A percentile compares a stretch with the other conserved stretches of the same genome.
Conservation (phyloP, 2,329 filamentous ascomycete species). For the Leptographium lundbergii region DNA sequence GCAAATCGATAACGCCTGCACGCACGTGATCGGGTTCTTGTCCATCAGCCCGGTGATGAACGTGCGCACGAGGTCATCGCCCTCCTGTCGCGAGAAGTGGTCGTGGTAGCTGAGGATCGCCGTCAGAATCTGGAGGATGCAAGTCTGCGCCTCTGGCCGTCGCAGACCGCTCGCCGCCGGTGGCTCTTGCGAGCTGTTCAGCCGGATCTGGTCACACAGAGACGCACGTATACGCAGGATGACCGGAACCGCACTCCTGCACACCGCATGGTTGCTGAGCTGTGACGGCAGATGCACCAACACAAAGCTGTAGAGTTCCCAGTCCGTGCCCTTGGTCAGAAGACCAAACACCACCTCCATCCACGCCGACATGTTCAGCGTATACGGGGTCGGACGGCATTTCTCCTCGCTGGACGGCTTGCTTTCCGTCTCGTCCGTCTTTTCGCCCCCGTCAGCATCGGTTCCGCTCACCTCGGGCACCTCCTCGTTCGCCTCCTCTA, state of each 20-base stretch:
- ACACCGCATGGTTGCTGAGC: constrained; percentile 79
- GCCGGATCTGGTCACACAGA: constrained; percentile 72
- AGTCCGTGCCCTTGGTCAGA: constrained; percentile 64
- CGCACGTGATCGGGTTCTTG: constrained; percentile 79
- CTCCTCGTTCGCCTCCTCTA: neutral
- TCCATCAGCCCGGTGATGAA: constrained; percentile 85
- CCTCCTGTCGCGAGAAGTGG: constrained; percentile 69
- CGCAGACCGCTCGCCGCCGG: constrained; percentile 67
- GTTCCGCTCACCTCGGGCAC: neutral
- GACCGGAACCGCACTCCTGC: constrained; percentile 59
- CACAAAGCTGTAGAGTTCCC: constrained; percentile 88
- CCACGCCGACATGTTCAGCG: constrained; percentile 53
- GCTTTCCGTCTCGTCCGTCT: too few relatives aligned
- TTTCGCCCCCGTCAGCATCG: too few relatives aligned
- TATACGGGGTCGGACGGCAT: constrained; percentile 10
- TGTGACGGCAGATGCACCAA: constrained; percentile 79
- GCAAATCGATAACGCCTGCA: constrained; percentile 88
- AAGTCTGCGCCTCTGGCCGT: constrained; percentile 78
- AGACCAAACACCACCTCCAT: constrained; percentile 64
- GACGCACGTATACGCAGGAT: constrained; percentile 63
- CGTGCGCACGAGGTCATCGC: constrained; percentile 77
- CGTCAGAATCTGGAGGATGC: constrained; percentile 74
- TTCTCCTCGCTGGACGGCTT: neutral
- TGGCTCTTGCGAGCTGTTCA: constrained; percentile 67
- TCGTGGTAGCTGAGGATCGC: constrained; percentile 86